These are phyloP conservation scores for Ogataea hybrid DNA, from an alignment of 1,139 yeast genomes.

Conservation along the genomic window DNA sequence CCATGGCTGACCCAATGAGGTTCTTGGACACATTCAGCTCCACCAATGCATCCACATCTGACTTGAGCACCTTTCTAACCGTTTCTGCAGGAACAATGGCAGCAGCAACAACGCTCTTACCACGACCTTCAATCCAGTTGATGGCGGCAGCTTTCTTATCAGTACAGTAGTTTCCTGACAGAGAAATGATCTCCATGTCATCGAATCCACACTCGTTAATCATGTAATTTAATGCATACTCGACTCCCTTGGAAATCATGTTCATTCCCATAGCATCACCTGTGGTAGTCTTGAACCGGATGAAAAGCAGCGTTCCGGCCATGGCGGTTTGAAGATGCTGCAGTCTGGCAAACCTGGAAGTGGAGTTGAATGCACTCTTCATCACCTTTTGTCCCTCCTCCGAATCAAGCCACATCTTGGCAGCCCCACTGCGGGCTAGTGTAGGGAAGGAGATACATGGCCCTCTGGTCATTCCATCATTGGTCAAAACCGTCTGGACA, in stretches of 20 bases:
- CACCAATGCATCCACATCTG: conserved; percentile 89
- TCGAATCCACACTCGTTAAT: conserved; percentile 85
- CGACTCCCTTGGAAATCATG: conserved; percentile 99
- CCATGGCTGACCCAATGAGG: conserved; percentile 96
- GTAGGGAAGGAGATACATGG: conserved; percentile 92
- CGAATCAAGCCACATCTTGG: conserved; percentile 93
- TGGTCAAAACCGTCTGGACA: conserved; percentile 84
- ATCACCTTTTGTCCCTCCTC: conserved; percentile 84
- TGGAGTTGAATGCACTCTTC: conserved; percentile 91
- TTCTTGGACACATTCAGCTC: conserved; percentile 87
- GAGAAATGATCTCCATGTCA: conserved; percentile 90
- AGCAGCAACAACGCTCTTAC: conserved; percentile 97
- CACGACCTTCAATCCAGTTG: conserved; percentile 99
- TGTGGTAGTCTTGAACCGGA: conserved; percentile 93
- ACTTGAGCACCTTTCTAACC: conserved; percentile 78
- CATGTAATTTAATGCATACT: conserved; percentile 80
- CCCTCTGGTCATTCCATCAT: conserved; percentile 99
- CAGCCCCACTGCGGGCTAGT: conserved; percentile 86
- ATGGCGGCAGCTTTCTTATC: conserved; percentile 98
- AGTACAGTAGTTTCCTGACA: conserved; percentile 96
- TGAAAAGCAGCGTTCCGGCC: conserved; percentile 89
- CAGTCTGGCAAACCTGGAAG: conserved; percentile 95
- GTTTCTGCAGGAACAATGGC: conserved; percentile 83
- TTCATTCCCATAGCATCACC: conserved; percentile 99
- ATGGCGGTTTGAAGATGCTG: conserved; percentile 88